Evolutionary conservation across 352 stramenopile genomes (phyloP).

Genomic region (Phytophthora agathidicida): DNA sequence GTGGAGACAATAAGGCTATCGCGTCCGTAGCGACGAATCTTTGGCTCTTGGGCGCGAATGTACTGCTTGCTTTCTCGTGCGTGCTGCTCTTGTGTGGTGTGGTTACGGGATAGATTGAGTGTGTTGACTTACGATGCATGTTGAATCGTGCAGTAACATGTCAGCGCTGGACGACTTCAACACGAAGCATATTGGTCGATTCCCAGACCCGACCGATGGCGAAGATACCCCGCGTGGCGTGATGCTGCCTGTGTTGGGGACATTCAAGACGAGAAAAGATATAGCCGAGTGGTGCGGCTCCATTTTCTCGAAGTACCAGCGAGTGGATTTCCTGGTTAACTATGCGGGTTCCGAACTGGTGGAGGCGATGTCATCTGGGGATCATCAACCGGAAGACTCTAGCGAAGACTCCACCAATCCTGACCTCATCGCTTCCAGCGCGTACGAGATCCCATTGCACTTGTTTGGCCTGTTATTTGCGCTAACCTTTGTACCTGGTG

Average conservation of each 20-base stretch:
- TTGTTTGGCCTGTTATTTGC: neutral
- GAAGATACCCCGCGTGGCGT: conserved; percentile 51
- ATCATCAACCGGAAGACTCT: conserved; percentile 4
- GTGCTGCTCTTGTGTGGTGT: conserved; percentile 16
- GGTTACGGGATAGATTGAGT: neutral
- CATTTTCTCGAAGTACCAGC: conserved; percentile 60
- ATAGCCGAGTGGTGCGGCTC: conserved; percentile 66
- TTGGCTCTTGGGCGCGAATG: conserved; percentile 69
- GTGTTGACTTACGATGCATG: neutral
- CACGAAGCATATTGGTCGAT: conserved; percentile 56
- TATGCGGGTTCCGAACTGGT: conserved; percentile 43
- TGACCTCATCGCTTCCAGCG: conserved; percentile 15
- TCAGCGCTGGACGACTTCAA: conserved; percentile 58
- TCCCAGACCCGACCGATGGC: conserved; percentile 41
- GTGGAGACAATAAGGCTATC: conserved; percentile 56
- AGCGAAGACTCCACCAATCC: conserved; percentile 6
- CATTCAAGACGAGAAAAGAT: conserved; percentile 50
- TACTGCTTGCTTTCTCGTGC: conserved; percentile 72
- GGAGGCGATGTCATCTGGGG: conserved; percentile 1
- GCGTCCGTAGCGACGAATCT: conserved; percentile 59
- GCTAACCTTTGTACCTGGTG: conserved; percentile 11
- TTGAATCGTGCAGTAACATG: conserved; percentile 36
- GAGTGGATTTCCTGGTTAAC: conserved; percentile 76
- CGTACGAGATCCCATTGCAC: conserved; percentile 12
- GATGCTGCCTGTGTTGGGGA: conserved; percentile 60